These are phyloP conservation scores for Malassezia furfur DNA, from an alignment of 1,284 basidiomycete species.

Conservation along the genomic window DNA sequence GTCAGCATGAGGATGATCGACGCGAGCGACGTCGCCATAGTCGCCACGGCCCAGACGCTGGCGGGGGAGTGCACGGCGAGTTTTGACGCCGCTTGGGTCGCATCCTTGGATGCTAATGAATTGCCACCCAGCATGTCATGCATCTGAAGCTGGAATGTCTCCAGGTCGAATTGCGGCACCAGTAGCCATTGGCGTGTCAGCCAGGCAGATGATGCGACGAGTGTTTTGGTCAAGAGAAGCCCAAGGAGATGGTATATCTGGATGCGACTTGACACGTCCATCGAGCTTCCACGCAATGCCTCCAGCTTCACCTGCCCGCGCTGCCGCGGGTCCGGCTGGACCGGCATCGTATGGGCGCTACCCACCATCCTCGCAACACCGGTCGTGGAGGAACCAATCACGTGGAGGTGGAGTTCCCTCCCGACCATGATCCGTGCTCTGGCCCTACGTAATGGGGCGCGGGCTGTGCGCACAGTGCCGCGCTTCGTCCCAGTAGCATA, in stretches of 20 bases:
- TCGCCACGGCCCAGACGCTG: slow-evolving; percentile 37
- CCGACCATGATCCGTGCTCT: slow-evolving; percentile 1
- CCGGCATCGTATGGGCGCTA: neutral
- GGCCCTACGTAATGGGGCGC: neutral
- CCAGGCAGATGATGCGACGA: slow-evolving; percentile 40
- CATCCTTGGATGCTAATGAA: neutral
- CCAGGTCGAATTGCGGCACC: slow-evolving; percentile 25
- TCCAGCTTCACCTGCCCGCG: slow-evolving; percentile 19
- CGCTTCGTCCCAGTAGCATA: neutral
- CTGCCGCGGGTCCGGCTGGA: slow-evolving; percentile 15
- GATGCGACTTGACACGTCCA: slow-evolving; percentile 21
- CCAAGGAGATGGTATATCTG: slow-evolving; percentile 42
- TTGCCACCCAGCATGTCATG: neutral
- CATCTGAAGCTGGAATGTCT: slow-evolving; percentile 7
- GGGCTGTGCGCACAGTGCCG: neutral
- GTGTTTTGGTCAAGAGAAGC: slow-evolving; percentile 41
- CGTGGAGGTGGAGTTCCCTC: neutral
- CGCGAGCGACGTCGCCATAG: slow-evolving; percentile 28
- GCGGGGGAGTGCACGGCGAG: slow-evolving; percentile 11
- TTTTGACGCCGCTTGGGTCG: neutral
- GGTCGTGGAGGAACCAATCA: neutral
- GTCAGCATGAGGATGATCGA: slow-evolving; percentile 26
- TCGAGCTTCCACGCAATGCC: neutral
- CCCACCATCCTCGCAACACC: neutral
- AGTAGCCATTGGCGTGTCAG: slow-evolving; percentile 42